phyloP scores from a whole-genome alignment of 2,329 filamentous ascomycete species.

The Colletotrichum plurivorum region DNA sequence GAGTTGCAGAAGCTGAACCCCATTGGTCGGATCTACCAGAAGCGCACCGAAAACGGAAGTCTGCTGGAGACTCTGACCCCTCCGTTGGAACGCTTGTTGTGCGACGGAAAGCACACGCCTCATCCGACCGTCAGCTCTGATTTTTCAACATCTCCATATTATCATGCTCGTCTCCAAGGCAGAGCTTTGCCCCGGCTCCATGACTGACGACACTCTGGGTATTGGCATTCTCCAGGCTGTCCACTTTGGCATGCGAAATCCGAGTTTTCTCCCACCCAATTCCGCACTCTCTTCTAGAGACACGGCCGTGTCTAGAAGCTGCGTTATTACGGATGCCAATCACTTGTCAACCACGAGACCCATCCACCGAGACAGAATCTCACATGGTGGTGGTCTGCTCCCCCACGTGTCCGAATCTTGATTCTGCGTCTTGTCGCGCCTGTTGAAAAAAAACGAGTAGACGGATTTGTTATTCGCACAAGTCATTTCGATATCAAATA shows the following conservation, averaged over 20 bases:
- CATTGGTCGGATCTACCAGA: constrained; percentile 29
- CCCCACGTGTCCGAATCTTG: constrained; percentile 8
- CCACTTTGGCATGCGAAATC: constrained; percentile 8
- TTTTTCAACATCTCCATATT: constrained; percentile 38
- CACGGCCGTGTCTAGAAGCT: constrained; percentile 1
- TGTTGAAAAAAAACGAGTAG: constrained; percentile 17
- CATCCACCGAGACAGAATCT: constrained; percentile 26
- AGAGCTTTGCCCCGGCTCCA: constrained; percentile 22
- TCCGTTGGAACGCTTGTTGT: constrained; percentile 26
- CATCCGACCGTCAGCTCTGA: constrained; percentile 32
- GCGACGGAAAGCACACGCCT: constrained; percentile 11
- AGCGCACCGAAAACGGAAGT: constrained; percentile 27
- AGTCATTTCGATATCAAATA: constrained; percentile 24
- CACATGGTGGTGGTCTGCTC: constrained; percentile 9
- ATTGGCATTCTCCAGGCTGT: constrained; percentile 31
- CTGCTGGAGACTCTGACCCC: constrained; percentile 25
- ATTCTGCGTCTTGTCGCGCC: constrained; percentile 16
- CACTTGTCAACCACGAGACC: constrained; percentile 15
- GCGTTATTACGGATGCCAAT: not conserved
- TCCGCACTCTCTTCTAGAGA: not conserved
- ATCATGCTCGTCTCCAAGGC: constrained; percentile 28
- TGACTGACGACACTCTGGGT: constrained; percentile 30
- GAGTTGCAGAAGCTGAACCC: constrained; percentile 38
- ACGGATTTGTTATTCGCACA: not conserved
- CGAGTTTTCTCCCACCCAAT: constrained; percentile 22